Percentiles rank a stretch among this genome's conserved stretches.
Conservation (phyloP, 345 rosid species). For the Psidium guajava region DNA sequence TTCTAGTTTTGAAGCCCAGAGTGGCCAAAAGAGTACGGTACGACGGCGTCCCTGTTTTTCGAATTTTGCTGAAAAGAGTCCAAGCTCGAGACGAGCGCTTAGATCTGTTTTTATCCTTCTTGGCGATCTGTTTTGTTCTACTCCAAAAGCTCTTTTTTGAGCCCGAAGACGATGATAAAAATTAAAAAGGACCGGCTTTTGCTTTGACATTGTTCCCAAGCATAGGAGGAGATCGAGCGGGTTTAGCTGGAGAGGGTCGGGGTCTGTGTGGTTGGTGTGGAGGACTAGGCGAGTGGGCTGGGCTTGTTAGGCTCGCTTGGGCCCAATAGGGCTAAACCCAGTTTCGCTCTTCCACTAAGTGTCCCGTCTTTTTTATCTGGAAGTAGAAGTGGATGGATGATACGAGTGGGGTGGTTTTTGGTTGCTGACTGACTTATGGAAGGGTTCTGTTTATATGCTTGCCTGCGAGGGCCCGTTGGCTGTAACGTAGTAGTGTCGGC, state of each 20-base stretch:
- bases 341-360: background rate
- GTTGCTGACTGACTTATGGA: background rate
- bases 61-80: background rate
- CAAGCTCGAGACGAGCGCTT: background rate
- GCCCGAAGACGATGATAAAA: background rate
- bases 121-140: background rate
- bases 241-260: background rate
- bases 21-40: background rate
- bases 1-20: background rate
- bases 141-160: background rate
- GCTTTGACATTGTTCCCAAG: background rate
- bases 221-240: background rate
- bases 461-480: background rate
- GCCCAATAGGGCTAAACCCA: background rate
- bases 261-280: background rate
- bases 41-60: background rate
- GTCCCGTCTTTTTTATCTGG: background rate
- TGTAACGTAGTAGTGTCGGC: background rate
- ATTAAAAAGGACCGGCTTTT: background rate
- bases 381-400: background rate
- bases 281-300: background rate
- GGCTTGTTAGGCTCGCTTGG: background rate
- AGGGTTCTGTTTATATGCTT: background rate
- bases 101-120: background rate
- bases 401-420: background rate